phyloP scores from a whole-genome alignment of 768 basidiomycete species.

The Mycena albidolilacea region DNA sequence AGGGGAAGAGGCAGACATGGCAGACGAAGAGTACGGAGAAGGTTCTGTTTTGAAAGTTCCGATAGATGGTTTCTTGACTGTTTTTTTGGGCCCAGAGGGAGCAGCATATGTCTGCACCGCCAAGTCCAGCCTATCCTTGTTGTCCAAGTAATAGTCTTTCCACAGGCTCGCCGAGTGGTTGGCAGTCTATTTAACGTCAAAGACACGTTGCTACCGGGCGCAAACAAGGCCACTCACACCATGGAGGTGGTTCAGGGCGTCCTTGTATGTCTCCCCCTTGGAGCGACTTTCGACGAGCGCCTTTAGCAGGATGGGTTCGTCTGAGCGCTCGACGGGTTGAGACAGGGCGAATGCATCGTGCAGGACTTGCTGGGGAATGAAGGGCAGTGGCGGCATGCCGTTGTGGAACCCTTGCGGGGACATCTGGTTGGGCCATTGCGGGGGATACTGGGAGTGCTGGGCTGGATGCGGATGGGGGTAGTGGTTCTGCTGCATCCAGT shows the following conservation, averaged over 20 bases:
- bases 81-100: slow-evolving; percentile 29
- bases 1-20: slow-evolving; percentile 45
- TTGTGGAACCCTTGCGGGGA: slow-evolving; percentile 43
- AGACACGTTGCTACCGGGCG: slow-evolving; percentile 2
- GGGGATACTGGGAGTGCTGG: slow-evolving; percentile 51
- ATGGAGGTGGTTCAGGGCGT: slow-evolving; percentile 77
- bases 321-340: slow-evolving; percentile 66
- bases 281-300: slow-evolving; percentile 58
- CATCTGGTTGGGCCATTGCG: slow-evolving; percentile 53
- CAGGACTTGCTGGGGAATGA: slow-evolving; percentile 67
- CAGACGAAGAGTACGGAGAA: slow-evolving; percentile 39
- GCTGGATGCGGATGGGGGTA: slow-evolving; percentile 46
- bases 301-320: slow-evolving; percentile 73
- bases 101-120: slow-evolving; percentile 47
- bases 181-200: slow-evolving; percentile 54
- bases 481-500: slow-evolving; percentile 38
- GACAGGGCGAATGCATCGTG: slow-evolving; percentile 71
- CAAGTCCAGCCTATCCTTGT: slow-evolving; percentile 72
- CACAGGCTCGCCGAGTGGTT: slow-evolving; percentile 73
- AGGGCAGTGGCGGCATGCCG: slow-evolving; percentile 40
- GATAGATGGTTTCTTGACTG: slow-evolving; percentile 39
- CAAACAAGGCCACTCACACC: slow-evolving; percentile 60
- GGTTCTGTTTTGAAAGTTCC: slow-evolving; percentile 41
- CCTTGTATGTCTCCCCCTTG: slow-evolving; percentile 69
- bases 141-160: slow-evolving; percentile 87